Base-by-base conservation (phyloP, 352 stramenopile genomes). In the Phytopythium delawarense region DNA sequence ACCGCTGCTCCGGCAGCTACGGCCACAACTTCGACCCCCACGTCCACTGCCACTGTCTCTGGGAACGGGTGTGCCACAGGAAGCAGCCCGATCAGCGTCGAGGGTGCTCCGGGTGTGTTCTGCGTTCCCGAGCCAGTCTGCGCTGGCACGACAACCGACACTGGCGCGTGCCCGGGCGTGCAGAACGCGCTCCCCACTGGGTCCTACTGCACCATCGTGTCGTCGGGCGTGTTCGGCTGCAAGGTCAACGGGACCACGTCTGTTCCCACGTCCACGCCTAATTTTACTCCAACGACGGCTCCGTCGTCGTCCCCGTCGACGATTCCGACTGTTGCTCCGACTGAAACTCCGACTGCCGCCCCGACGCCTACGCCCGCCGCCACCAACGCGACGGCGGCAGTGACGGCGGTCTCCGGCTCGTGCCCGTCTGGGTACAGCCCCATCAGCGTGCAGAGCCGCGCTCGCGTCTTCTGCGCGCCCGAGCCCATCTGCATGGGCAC, bases 401-500 rank as follows among this genome's bases (percentile, higher is more conserved):
- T 28, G 11, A 42, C 51, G 8, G 16, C 51, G 2, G 11, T 20
- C 18, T 5, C 49, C 15, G 21, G 16, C 32, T 8, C 51, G 8
- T 57, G 51, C 32, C 51, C 32, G 40, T 28, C 69, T 9, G 68
- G 71, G 1, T 48, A 72, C 2, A 68, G 59, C 3, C 63, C 69
- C 1, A 69, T 79, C 16, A 76, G 71, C 39, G 72, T 74, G 37
- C 61, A 70, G 50, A 50, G 50, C 18, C 28, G 51, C 12, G 18
- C 25, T 0, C 32, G 20, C 12, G 59, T 66, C 48, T 79, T 70
- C 59, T 79, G 71, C 46, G 63, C 62, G 18, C 21, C 21, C 35
- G 53, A 59, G 20, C 53, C 53, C n/a, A 50, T 77, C 48, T 73
- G 67, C 39, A 39, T 56, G 23, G 63, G 56, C 1, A 37, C 34